Base-by-base conservation (phyloP, 2,329 filamentous ascomycete genomes). In the Cercospora brassicicola region DNA sequence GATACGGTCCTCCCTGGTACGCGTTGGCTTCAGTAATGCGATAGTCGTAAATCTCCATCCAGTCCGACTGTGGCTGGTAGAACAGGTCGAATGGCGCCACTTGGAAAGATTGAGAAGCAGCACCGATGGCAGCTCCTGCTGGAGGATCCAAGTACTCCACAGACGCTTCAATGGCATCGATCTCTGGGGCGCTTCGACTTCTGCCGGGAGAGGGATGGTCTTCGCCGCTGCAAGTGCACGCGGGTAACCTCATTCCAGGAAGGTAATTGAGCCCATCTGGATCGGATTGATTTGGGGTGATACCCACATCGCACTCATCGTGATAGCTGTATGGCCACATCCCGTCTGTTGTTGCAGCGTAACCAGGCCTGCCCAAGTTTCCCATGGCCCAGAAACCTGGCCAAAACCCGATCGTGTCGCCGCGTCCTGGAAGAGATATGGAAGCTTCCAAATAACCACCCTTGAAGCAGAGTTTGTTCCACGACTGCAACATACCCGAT, bases 301-400 rank as follows among this genome's bases (percentile, higher is more conserved):
- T 91, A 28, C 90, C 90, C 26, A 84, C 83, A 77, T 92, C 90
- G 74, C 90, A 92, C 53, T 84, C 79, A 72, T 91, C 85, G 71
- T 88, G 83, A 75, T 92, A 92, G 72, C 87, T 90, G 80, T 91
- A 92, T 0, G 90, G 90, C 90, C 90, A 92, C 78, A 91, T 83
- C 4, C 90, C 90, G 69, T 92, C 89, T 0, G 89, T 91, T 1
- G 89, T 90, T 9, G 88, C 86, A 33, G 87, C 84, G 77, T 90
- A 90, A 11, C 90, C 90, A 28, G 90, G 88, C 71, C 90, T 84
- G 42, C 87, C 90, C 23, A 92, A 83, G 74, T 92, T 92, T 4
- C 90, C 90, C 88, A 92, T 91, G 0, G 89, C 84, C 90, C 90
- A 92, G 78, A 91, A 90, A 78, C 90, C 90, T 51, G 90, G 90